Percentiles rank a stretch among this genome's conserved stretches.
Conservation (phyloP, 495 filamentous ascomycete genomes). For the Aspergillus heteromorphus region DNA sequence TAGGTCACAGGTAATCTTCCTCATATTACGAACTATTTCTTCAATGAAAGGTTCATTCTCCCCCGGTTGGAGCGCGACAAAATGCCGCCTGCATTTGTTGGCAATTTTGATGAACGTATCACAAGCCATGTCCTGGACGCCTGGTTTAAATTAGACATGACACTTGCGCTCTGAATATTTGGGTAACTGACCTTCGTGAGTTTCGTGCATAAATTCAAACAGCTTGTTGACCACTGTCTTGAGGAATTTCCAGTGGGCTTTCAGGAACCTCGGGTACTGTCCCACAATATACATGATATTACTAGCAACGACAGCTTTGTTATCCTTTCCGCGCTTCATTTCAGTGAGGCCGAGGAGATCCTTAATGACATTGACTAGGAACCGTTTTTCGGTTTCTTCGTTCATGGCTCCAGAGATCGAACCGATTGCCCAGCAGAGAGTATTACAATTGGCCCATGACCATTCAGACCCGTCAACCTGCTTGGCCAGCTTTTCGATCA, state of each 20-base stretch:
- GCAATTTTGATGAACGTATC: constrained; percentile 99
- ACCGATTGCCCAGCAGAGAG: constrained; percentile 97
- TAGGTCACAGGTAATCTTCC: constrained; percentile 90
- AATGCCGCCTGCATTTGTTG: constrained; percentile 94
- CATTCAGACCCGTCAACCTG: constrained; percentile 94
- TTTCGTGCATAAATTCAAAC: constrained; percentile 99
- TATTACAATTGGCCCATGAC: constrained; percentile 99
- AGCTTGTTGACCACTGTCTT: constrained; percentile 99
- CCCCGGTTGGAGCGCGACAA: constrained; percentile 90
- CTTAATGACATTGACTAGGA: constrained; percentile 97
- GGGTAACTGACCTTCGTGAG: constrained; percentile 72
- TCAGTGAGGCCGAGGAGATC: constrained; percentile 96
- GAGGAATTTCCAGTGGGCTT: constrained; percentile 99
- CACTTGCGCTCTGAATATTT: constrained; percentile 1
- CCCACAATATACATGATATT: constrained; percentile 99
- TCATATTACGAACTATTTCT: constrained; percentile 92
- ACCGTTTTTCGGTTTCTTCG: constrained; percentile 97
- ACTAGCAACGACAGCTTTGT: constrained; percentile 97
- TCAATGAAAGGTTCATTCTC: constrained; percentile 97
- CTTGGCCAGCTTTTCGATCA: constrained; percentile 94
- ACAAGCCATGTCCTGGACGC: constrained; percentile 99
- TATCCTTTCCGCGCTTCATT: constrained; percentile 98
- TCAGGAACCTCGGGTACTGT: constrained; percentile 95
- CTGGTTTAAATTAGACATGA: constrained; percentile 40
- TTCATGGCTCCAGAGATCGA: constrained; percentile 99